Base-by-base conservation (phyloP, 2,329 filamentous ascomycete genomes). In the Fusarium musae region DNA sequence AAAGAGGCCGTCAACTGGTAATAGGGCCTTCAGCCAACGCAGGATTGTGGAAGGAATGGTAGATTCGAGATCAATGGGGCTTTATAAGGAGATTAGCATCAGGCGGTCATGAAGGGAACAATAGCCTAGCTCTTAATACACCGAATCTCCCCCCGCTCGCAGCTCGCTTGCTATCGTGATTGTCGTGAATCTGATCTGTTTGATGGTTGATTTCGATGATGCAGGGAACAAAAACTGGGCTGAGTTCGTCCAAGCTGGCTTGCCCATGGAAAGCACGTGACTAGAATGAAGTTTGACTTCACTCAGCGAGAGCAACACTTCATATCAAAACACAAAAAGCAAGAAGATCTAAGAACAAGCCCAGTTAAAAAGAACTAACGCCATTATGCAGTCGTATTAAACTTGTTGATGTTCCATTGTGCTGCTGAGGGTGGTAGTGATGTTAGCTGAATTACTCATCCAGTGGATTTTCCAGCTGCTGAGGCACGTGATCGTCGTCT, bases 91-190 rank as follows among this genome's bases (percentile, higher is more conserved):
- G 4, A 19, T 13, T 4, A 23, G 4, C 11, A 15, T 4, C 2
- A 7, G 16, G 6, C 6, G 23, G 4, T 3, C 2, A 6, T 19
- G 11, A 7, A 23, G 16, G 11, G 8, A 1, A 34, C 9, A 1
- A 7, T 19, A 19, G n/a, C 11, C n/a, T 0, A 23, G 9, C 16
- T 34, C 11, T 16, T 15, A 19, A 23, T 23, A 15, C 6, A 23
- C 10, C 11, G 9, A 23, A 17, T 23, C 10, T 19, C 21, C 5
- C 16, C 30, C 34, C 8, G 1, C 4, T 19, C n/a, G 2, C 8
- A 34, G 47, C 30, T 50, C 30, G 47, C 30, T 34, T 34, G n/a
- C 11, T 34, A 23, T 34, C 30, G 8, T 19, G 30, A 19, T 9
- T 10, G 30, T 50, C 16, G 30, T 13, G 47, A 50, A 13, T 23